Evolutionary conservation across 2,329 filamentous ascomycete species (phyloP).

Genomic region (Capronia americana): DNA sequence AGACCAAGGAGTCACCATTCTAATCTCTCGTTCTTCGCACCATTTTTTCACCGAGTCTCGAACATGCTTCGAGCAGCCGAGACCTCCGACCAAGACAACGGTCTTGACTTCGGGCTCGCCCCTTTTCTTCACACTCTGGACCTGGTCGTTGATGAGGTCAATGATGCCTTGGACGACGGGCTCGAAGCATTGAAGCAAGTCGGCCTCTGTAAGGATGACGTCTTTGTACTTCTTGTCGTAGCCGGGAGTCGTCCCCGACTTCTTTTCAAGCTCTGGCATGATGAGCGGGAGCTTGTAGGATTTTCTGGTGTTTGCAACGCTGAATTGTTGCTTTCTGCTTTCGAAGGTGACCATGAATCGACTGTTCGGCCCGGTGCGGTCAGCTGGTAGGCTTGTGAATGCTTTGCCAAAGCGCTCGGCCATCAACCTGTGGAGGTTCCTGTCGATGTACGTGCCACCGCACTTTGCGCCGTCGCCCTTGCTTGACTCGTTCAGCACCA

Average conservation of each 20-base stretch:
- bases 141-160: neutral
- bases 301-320: conserved; percentile 4
- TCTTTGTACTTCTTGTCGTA: conserved; percentile 10
- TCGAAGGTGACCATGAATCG: conserved; percentile 7
- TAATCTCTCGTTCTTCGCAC: conserved; percentile 7
- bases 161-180: conserved; percentile 11
- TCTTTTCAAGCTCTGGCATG: conserved; percentile 9
- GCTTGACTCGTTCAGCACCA: conserved; percentile 11
- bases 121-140: conserved; percentile 5
- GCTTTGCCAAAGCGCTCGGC: conserved; percentile 4
- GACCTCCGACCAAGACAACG: conserved; percentile 5
- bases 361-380: conserved; percentile 5
- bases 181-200: conserved; percentile 5
- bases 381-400: conserved; percentile 6
- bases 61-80: conserved; percentile 4
- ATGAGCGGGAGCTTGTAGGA: conserved; percentile 8
- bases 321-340: conserved; percentile 7
- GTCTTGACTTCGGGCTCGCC: conserved; percentile 10
- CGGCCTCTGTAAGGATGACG: conserved; percentile 2
- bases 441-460: conserved; percentile 1
- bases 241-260: neutral
- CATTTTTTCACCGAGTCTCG: conserved; percentile 4
- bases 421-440: conserved; percentile 5
- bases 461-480: conserved; percentile 9
- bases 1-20: conserved; percentile 8